Evolutionary conservation across 129 eudicot species (phyloP).

Genomic region (Artemisia argyi): DNA sequence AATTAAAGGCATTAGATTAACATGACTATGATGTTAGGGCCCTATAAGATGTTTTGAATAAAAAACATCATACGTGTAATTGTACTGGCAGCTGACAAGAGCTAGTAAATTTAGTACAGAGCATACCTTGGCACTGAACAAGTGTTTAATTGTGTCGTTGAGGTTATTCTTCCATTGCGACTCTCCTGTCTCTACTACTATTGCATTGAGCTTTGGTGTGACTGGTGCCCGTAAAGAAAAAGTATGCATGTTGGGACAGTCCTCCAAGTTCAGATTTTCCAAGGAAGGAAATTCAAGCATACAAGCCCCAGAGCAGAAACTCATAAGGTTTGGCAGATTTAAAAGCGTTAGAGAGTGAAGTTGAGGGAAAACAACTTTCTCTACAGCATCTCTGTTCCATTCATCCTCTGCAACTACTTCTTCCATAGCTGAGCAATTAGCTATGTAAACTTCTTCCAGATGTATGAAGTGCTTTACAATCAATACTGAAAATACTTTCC

Average conservation of each 20-base stretch:
- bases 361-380: slow-evolving; percentile 26
- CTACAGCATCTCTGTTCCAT: slow-evolving; percentile 1
- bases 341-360: slow-evolving; percentile 19
- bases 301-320: slow-evolving; percentile 19
- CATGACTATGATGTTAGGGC: background rate
- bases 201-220: slow-evolving; percentile 29
- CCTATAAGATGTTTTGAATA: background rate
- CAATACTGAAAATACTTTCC: slow-evolving; percentile 7
- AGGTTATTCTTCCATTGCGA: slow-evolving; percentile 23
- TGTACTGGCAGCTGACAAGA: background rate
- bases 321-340: slow-evolving; percentile 20
- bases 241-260: slow-evolving; percentile 26
- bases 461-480: slow-evolving; percentile 14
- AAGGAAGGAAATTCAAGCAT: slow-evolving; percentile 24
- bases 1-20: background rate
- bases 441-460: slow-evolving; percentile 20
- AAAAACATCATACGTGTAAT: background rate
- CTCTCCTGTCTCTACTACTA: slow-evolving; percentile 10
- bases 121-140: slow-evolving; percentile 15
- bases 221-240: slow-evolving; percentile 15
- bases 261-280: slow-evolving; percentile 27
- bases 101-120: slow-evolving; percentile 3
- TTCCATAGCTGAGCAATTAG: slow-evolving; percentile 14
- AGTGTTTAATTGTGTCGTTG: slow-evolving; percentile 29
- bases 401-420: slow-evolving; percentile 21